These are phyloP conservation scores for Apodospora peruviana DNA, from an alignment of 495 filamentous ascomycete genomes.

Conservation along the genomic window DNA sequence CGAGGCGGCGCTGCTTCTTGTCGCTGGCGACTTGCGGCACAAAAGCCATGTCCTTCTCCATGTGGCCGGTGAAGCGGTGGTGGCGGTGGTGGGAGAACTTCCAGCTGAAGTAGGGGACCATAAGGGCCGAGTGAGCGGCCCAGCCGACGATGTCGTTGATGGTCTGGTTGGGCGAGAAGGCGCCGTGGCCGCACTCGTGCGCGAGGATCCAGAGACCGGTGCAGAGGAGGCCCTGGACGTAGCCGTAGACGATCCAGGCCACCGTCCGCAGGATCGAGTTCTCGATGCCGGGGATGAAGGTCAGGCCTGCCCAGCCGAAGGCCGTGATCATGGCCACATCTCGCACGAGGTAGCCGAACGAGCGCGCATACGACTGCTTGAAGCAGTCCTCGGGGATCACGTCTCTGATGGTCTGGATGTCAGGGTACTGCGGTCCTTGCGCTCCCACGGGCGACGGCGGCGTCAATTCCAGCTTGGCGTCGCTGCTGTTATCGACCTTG, in stretches of 20 bases:
- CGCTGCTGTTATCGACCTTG: constrained; percentile 7
- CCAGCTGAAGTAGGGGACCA: constrained; percentile 90
- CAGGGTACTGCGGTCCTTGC: constrained; percentile 56
- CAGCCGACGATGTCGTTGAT: constrained; percentile 83
- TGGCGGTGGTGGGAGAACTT: constrained; percentile 92
- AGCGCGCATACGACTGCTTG: constrained; percentile 57
- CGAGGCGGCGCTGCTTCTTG: constrained; percentile 61
- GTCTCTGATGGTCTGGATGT: constrained; percentile 70
- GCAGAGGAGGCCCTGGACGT: constrained; percentile 69
- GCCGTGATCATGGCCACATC: constrained; percentile 56
- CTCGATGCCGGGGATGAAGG: constrained; percentile 54
- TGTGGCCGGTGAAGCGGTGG: constrained; percentile 90
- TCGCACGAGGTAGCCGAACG: constrained; percentile 62
- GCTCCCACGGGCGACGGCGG: constrained; percentile 21
- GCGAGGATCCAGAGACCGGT: constrained; percentile 85
- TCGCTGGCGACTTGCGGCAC: constrained; percentile 74
- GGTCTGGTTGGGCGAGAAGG: constrained; percentile 71
- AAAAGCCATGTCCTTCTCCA: constrained; percentile 98
- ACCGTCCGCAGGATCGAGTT: constrained; percentile 45
- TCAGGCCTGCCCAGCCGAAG: constrained; percentile 62
- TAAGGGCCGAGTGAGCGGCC: constrained; percentile 70
- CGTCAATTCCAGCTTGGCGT: constrained; percentile 54
- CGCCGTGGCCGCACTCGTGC: constrained; percentile 84
- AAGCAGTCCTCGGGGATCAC: constrained; percentile 81
- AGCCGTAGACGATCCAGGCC: constrained; percentile 63